Evolutionary conservation across 768 basidiomycete species (phyloP), one percentile per base, ranked within the genome.

Genomic region (Clitopilus passeckerianus): DNA sequence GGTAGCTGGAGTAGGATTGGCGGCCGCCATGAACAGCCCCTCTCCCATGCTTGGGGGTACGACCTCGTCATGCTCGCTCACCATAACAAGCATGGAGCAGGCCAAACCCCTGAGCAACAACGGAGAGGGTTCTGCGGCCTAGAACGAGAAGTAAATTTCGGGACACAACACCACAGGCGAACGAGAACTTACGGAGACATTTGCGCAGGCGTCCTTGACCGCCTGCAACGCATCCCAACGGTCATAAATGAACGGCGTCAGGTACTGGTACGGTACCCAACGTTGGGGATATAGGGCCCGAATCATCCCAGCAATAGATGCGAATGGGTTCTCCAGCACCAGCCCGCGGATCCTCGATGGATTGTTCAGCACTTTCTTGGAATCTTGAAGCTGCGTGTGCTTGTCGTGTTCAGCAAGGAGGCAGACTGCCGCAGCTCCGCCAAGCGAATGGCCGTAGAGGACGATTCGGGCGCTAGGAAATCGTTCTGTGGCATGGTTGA

Each of bases 261-360:
- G 72, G 59, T 79, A 76, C 34, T 74, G 78, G 62, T 84, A 83
- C 0, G 82, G 82, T 6, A 82, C 60, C 79, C 77, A 81, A 18
- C 65, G 67, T 43, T 77, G 72, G 0, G 80, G 77, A 60, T 84
- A 82, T 6, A 84, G 66, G 8, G 77, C 74, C 20, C 67, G 63
- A 14, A 83, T 71, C 81, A 84, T 83, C 6, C 61, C 71, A 0
- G 77, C 75, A 18, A 81, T 73, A 15, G 76, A 79, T 1, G 77
- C 68, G 57, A 84, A 77, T 0, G 82, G 75, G 64, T 84, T 84
- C 67, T 84, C 82, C 5, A 83, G 67, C 7, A 83, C 69, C 10
- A 81, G 57, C 1, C 78, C 81, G 16, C 63, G 59, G 20, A 77
- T 67, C 10, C 61, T 58, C 15, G 20, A n/a, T 5, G 46, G 46